Conservation (phyloP, 768 basidiomycete genomes). For the Cubamyces lactineus region DNA sequence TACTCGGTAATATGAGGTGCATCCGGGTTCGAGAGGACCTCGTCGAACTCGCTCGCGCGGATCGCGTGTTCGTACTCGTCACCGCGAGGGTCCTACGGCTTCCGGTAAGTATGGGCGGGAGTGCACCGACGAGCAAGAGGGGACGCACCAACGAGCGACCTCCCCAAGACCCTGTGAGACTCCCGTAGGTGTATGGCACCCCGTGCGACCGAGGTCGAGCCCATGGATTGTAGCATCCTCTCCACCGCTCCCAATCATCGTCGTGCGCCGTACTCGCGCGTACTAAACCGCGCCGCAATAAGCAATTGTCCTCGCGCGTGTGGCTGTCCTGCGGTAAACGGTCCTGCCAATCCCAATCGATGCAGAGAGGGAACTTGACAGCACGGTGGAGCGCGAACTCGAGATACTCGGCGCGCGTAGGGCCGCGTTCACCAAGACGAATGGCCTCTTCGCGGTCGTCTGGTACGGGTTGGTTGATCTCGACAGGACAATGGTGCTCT, state of each 20-base stretch:
- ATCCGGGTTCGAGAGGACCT: constrained; percentile 9
- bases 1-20: constrained; percentile 40
- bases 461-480: constrained; percentile 27
- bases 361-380: constrained; percentile 34
- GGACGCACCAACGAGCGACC: constrained; percentile 62
- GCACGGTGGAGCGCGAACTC: constrained; percentile 49
- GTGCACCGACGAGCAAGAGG: background rate
- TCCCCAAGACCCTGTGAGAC: constrained; percentile 60
- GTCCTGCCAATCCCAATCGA: constrained; percentile 31
- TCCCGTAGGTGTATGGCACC: constrained; percentile 50
- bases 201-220: constrained; percentile 31
- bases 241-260: constrained; percentile 57
- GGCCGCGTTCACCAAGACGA: constrained; percentile 33
- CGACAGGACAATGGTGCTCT: constrained; percentile 45
- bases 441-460: constrained; percentile 37
- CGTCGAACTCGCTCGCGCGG: constrained; percentile 30
- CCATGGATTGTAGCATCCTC: constrained; percentile 48
- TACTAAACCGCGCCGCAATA: constrained; percentile 25
- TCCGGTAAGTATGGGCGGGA: background rate
- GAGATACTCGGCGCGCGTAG: constrained; percentile 60
- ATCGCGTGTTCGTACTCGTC: constrained; percentile 32
- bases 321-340: constrained; percentile 25
- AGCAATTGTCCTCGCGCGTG: constrained; percentile 29
- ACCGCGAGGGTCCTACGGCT: constrained; percentile 25
- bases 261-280: constrained; percentile 52